Evolutionary conservation across 805 yeast genomes (phyloP).

Genomic region (Saccharomycopsis sp.): DNA sequence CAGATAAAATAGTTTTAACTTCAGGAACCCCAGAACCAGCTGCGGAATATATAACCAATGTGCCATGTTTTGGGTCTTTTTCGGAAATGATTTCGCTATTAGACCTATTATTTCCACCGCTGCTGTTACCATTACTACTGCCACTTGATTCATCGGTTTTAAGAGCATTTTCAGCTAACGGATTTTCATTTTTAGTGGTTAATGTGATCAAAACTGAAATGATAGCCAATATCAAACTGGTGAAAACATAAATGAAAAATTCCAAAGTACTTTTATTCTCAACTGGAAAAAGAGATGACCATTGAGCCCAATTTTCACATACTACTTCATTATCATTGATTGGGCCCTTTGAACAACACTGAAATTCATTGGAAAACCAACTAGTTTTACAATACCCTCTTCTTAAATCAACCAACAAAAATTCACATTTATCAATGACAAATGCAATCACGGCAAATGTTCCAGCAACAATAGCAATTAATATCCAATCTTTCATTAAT

Average conservation of each 20-base stretch:
- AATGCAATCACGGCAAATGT: conserved; percentile 44
- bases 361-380: conserved; percentile 37
- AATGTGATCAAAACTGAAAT: conserved; percentile 40
- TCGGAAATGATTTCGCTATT: not conserved
- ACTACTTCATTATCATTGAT: conserved; percentile 3
- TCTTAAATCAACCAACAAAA: conserved; percentile 42
- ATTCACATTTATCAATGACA: conserved; percentile 41
- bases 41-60: conserved; percentile 38
- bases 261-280: conserved; percentile 25
- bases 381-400: conserved; percentile 43
- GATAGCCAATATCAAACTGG: conserved; percentile 38
- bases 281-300: conserved; percentile 30
- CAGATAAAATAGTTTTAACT: conserved; percentile 52
- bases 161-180: conserved; percentile 20
- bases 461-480: conserved; percentile 40
- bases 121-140: conserved; percentile 5
- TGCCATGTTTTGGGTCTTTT: not conserved
- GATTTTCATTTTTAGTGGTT: conserved; percentile 36
- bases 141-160: not conserved
- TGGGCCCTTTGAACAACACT: conserved; percentile 32
- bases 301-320: conserved; percentile 39
- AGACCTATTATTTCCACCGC: not conserved
- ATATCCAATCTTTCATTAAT: conserved; percentile 41
- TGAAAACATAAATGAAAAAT: conserved; percentile 31
- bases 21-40: conserved; percentile 59